Evolutionary conservation across 208 protist species (phyloP).

Genomic region (Borovskyia barvae): DNA sequence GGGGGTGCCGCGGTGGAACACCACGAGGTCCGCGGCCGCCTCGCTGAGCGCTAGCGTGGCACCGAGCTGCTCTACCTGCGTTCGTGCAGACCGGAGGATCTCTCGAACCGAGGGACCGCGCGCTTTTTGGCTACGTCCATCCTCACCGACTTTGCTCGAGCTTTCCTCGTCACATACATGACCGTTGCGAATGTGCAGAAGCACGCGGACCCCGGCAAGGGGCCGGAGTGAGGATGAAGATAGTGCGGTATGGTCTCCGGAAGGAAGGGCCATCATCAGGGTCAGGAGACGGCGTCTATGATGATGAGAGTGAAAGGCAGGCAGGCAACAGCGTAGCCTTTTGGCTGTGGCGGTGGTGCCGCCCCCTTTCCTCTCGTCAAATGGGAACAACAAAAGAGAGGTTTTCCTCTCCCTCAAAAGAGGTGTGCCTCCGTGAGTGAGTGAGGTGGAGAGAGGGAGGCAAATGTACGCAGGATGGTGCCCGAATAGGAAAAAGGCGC

Average conservation of each 20-base stretch:
- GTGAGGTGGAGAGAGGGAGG: not conserved
- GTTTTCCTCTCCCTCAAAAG: no score
- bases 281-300: no score
- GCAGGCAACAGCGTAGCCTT: no score
- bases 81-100: conserved; percentile 12
- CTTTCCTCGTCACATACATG: not conserved
- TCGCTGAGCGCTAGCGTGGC: conserved; percentile 56
- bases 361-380: no score
- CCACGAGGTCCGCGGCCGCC: conserved; percentile 44
- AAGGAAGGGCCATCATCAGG: no score
- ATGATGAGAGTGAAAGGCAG: no score
- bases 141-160: no score
- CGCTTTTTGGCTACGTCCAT: conserved; percentile 9
- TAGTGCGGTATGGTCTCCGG: not conserved
- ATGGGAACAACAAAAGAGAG: no score
- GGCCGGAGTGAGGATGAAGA: conserved; percentile 12
- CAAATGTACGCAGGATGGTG: not conserved
- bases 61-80: conserved; percentile 45
- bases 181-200: conserved; percentile 56
- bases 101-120: not conserved
- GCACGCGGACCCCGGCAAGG: conserved; percentile 45
- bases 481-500: not conserved
- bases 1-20: conserved; percentile 44
- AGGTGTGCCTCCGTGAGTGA: not conserved
- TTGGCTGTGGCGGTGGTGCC: no score